A percentile compares a stretch with the other conserved stretches of the same genome.
Conservation (phyloP, 1,284 basidiomycete genomes). For the Rhizoctonia solani region DNA sequence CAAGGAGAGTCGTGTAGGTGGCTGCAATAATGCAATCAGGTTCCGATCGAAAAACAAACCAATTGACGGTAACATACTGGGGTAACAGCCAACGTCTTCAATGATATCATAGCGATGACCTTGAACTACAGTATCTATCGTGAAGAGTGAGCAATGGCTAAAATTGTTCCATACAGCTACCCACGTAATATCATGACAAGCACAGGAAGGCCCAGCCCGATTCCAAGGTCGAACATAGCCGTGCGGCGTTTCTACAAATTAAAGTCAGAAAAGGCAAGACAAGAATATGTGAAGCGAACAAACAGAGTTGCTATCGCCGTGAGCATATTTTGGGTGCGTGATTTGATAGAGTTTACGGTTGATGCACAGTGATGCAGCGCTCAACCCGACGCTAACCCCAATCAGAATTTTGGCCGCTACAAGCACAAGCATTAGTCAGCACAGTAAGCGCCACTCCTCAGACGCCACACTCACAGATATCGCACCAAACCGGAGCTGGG, state of each 20-base stretch:
- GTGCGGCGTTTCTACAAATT: slow-evolving; percentile 15
- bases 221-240: slow-evolving; percentile 51
- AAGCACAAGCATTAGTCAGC: not conserved
- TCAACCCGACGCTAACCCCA: slow-evolving; percentile 50
- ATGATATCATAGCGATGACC: slow-evolving; percentile 37
- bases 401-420: slow-evolving; percentile 44
- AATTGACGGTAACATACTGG: not conserved
- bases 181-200: slow-evolving; percentile 56
- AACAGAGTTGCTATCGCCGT: too few species aligned
- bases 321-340: too few species aligned
- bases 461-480: slow-evolving; percentile 44
- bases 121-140: slow-evolving; percentile 33
- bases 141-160: not conserved
- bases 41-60: too few species aligned
- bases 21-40: not conserved
- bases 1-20: slow-evolving; percentile 23
- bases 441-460: too few species aligned
- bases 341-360: slow-evolving; percentile 57
- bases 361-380: slow-evolving; percentile 54
- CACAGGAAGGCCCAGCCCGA: slow-evolving; percentile 53
- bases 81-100: slow-evolving; percentile 38
- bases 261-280: too few species aligned
- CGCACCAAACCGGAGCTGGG: slow-evolving; percentile 70
- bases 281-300: too few species aligned
- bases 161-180: slow-evolving; percentile 40